These are phyloP conservation scores for Lepiota subincarnata DNA, from an alignment of 768 basidiomycete genomes.

Conservation along the genomic window DNA sequence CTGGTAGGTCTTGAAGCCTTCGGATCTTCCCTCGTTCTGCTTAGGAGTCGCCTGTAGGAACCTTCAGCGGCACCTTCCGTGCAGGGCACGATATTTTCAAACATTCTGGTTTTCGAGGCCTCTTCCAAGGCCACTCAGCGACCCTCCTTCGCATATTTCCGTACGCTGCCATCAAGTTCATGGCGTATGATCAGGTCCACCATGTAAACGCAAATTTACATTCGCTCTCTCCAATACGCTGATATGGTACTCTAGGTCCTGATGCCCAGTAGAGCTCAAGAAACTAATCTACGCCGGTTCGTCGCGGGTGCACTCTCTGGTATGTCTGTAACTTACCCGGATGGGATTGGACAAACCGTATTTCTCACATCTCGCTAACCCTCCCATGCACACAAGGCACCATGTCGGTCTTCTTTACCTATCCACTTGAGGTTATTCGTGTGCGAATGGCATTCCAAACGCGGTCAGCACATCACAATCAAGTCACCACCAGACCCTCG, in stretches of 20 bases:
- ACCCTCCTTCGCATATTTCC: slow-evolving; percentile 94
- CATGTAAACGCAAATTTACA: slow-evolving; percentile 41
- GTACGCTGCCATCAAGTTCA: slow-evolving; percentile 95
- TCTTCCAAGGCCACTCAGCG: slow-evolving; percentile 95
- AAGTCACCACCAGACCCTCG: slow-evolving; percentile 35
- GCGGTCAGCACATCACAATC: slow-evolving; percentile 23
- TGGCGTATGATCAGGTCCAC: slow-evolving; percentile 90
- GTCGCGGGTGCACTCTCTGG: slow-evolving; percentile 86
- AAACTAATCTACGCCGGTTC: slow-evolving; percentile 80
- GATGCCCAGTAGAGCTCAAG: slow-evolving; percentile 77
- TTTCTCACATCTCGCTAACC: slow-evolving; percentile 2
- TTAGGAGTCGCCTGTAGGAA: slow-evolving; percentile 44
- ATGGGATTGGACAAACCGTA: neutral
- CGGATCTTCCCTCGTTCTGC: slow-evolving; percentile 2
- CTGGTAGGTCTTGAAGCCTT: slow-evolving; percentile 52
- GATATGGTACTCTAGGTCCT: slow-evolving; percentile 46
- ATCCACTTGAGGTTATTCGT: slow-evolving; percentile 92
- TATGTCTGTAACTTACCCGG: slow-evolving; percentile 27
- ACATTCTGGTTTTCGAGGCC: slow-evolving; percentile 66
- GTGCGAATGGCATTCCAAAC: slow-evolving; percentile 94
- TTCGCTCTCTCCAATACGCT: neutral
- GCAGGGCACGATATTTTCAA: slow-evolving; percentile 72
- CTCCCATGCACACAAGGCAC: slow-evolving; percentile 47
- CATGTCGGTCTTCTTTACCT: slow-evolving; percentile 86
- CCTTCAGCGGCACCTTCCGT: slow-evolving; percentile 79